A percentile compares a stretch with the other conserved stretches of the same genome.
Evolutionary conservation across 116 monocot genomes (phyloP).

Genomic region (Trichopus zeylanicus): DNA sequence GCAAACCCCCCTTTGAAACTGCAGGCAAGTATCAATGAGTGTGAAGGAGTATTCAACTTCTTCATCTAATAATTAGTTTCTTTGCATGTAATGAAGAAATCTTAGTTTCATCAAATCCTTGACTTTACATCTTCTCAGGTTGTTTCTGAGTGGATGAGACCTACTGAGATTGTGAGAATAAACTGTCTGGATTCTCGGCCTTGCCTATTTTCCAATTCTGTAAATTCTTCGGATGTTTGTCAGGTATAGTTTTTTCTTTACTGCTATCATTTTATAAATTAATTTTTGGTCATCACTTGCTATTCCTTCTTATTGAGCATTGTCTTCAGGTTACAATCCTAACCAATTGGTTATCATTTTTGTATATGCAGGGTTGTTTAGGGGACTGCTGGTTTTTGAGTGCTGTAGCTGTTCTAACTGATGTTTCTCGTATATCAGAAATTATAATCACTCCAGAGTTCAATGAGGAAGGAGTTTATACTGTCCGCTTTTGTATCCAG

Average conservation of each 20-base stretch:
- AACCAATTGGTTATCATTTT: neutral
- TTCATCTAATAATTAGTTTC: no score
- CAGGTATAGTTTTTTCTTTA: constrained; percentile 35
- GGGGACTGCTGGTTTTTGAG: constrained; percentile 99
- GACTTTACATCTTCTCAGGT: constrained; percentile 38
- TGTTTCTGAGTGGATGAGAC: constrained; percentile 96
- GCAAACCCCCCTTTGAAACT: constrained; percentile 70
- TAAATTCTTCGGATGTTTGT: constrained; percentile 99
- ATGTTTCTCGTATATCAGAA: constrained; percentile 90
- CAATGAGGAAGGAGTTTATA: constrained; percentile 97
- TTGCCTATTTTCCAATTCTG: constrained; percentile 82
- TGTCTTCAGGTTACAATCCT: no score
- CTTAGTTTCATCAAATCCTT: neutral
- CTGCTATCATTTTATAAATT: constrained; percentile 12
- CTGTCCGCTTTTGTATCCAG: constrained; percentile 98
- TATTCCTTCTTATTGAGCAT: neutral
- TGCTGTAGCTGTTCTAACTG: constrained; percentile 97
- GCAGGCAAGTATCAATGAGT: constrained; percentile 41
- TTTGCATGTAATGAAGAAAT: no score
- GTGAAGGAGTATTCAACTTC: neutral
- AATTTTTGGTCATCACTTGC: neutral
- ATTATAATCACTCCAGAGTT: constrained; percentile 92
- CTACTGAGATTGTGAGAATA: constrained; percentile 68
- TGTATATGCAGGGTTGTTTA: constrained; percentile 71
- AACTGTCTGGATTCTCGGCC: constrained; percentile 48